phyloP scores from a whole-genome alignment of 176 grass and related monocot genomes.

The Ensete ventricosum region DNA sequence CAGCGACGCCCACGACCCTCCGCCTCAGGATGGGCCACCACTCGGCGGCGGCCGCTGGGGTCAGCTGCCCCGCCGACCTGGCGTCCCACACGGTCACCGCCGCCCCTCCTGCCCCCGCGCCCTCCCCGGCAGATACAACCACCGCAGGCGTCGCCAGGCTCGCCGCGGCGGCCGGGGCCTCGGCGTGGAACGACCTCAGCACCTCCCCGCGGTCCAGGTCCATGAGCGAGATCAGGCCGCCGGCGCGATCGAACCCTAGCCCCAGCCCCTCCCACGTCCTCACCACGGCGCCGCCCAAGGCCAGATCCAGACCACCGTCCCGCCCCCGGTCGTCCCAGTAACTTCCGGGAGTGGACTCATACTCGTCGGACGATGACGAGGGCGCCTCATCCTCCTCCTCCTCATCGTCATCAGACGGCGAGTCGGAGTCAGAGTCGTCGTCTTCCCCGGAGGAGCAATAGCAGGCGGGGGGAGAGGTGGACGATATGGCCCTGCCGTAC shows the following conservation, averaged over 20 bases:
- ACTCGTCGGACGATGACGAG: neutral
- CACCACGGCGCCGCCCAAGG: conserved; percentile 9
- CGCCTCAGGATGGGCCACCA: neutral
- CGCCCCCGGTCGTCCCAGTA: neutral
- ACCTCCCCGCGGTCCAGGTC: conserved; percentile 15
- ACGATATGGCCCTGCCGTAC: neutral
- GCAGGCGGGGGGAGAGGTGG: neutral
- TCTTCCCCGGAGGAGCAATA: conserved; percentile 1
- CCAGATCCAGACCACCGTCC: neutral
- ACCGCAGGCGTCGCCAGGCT: conserved; percentile 11
- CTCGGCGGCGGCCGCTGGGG: neutral
- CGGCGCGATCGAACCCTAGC: conserved; percentile 2
- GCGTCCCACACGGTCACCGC: conserved; percentile 18
- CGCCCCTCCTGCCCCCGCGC: neutral
- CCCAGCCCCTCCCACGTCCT: conserved; percentile 15
- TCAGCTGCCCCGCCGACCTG: neutral
- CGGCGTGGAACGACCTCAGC: conserved; percentile 9
- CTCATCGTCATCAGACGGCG: conserved; percentile 3
- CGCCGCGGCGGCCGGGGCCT: neutral
- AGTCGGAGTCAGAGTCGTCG: neutral
- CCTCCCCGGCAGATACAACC: neutral
- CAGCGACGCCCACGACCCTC: conserved; percentile 15
- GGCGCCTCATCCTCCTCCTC: neutral
- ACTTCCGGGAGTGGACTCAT: neutral
- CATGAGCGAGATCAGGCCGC: conserved; percentile 16